phyloP scores from a whole-genome alignment of 352 stramenopile species.

The Globisporangium cystogenes region DNA sequence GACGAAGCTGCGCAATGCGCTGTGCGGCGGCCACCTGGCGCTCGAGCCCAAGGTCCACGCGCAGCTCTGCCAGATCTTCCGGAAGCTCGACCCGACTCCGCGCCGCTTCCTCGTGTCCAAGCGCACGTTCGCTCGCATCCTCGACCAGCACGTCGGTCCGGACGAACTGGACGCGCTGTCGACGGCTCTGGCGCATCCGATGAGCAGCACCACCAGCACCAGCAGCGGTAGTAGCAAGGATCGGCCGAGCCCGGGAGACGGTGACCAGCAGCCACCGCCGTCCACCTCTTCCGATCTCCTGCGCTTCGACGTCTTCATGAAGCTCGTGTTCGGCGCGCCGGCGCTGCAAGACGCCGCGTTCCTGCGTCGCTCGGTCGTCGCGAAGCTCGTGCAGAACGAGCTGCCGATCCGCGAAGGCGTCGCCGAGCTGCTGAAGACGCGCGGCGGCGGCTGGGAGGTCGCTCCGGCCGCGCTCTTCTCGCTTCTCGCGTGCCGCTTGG shows the following conservation, averaged over 20 bases:
- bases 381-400: constrained; percentile 19
- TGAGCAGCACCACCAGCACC: neutral
- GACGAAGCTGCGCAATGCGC: constrained; percentile 20
- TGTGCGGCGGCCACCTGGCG: constrained; percentile 21
- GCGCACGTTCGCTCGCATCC: constrained; percentile 39
- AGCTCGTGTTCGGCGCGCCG: constrained; percentile 37
- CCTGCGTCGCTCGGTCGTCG: constrained; percentile 10
- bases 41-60: constrained; percentile 27
- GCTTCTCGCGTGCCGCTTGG: constrained; percentile 2
- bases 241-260: neutral
- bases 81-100: constrained; percentile 34
- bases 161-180: constrained; percentile 29
- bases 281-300: constrained; percentile 5
- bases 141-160: constrained; percentile 34
- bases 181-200: constrained; percentile 9
- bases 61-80: constrained; percentile 47
- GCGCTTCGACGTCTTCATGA: constrained; percentile 51
- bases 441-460: constrained; percentile 10
- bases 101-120: constrained; percentile 24
- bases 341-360: constrained; percentile 18
- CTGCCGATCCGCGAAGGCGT: constrained; percentile 10
- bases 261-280: neutral
- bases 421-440: constrained; percentile 12
- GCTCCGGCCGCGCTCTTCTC: constrained; percentile 15
- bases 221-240: neutral